A percentile compares a stretch with the other conserved stretches of the same genome.
These are phyloP conservation scores for Penicillium thymicola DNA, from an alignment of 2,329 filamentous ascomycete genomes.

Conservation along the genomic window DNA sequence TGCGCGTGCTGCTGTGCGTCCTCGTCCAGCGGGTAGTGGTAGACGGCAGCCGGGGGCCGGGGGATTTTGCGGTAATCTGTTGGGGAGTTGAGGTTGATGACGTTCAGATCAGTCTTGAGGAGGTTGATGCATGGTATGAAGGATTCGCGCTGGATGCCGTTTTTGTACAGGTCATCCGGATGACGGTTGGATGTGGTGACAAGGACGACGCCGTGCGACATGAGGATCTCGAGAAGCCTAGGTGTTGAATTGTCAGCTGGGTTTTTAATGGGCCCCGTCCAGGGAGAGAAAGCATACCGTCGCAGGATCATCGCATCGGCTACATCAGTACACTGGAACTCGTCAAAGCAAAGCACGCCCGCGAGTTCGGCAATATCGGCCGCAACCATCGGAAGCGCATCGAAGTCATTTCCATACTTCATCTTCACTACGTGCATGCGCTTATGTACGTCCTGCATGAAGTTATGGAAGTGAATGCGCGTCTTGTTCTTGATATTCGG, in stretches of 20 bases:
- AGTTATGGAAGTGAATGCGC: conserved; percentile 97
- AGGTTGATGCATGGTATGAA: conserved; percentile 95
- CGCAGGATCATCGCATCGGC: conserved; percentile 97
- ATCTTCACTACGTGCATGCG: conserved; percentile 87
- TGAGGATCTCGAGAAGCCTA: conserved; percentile 78
- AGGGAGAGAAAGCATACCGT: conserved; percentile 47
- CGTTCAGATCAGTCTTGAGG: conserved; percentile 75
- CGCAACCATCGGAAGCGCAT: conserved; percentile 86
- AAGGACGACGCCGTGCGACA: conserved; percentile 94
- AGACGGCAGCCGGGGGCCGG: conserved; percentile 86
- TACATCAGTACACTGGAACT: conserved; percentile 98
- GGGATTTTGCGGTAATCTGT: conserved; percentile 98
- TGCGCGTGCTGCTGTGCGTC: conserved; percentile 77
- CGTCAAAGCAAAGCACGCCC: conserved; percentile 92
- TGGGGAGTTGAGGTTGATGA: conserved; percentile 90
- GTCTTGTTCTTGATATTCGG: conserved; percentile 75
- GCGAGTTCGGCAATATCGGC: conserved; percentile 86
- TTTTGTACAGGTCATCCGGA: conserved; percentile 94
- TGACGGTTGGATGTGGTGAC: conserved; percentile 97
- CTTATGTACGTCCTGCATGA: conserved; percentile 97
- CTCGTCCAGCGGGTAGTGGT: conserved; percentile 80
- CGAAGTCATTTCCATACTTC: conserved; percentile 81
- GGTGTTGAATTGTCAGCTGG: conserved; percentile 22
- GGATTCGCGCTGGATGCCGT: conserved; percentile 91
- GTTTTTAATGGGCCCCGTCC: neutral